A percentile compares a stretch with the other conserved stretches of the same genome.
These are phyloP conservation scores for Cordyceps javanica DNA, from an alignment of 2,329 filamentous ascomycete species.

Conservation along the genomic window DNA sequence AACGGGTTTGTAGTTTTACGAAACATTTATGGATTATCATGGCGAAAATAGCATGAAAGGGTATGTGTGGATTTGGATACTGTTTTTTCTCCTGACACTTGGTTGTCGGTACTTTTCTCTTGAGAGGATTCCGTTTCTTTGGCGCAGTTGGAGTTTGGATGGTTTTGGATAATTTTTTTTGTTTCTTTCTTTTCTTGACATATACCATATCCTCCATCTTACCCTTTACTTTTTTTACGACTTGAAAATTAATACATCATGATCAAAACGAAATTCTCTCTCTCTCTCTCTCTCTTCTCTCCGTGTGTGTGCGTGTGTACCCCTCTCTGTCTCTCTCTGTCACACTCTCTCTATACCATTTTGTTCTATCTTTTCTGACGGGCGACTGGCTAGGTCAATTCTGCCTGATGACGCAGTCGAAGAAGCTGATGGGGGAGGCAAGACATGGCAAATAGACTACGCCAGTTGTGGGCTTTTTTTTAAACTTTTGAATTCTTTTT, in stretches of 20 bases:
- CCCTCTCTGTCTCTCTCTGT: no score
- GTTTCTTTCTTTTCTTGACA: neutral
- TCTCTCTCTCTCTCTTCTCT: neutral
- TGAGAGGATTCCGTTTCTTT: neutral
- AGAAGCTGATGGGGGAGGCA: no score
- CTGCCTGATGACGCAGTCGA: no score
- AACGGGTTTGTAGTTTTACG: neutral
- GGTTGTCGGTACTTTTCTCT: neutral
- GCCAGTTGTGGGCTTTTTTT: no score
- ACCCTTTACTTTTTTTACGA: neutral
- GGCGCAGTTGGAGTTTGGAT: conserved; percentile 4
- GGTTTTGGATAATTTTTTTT: neutral
- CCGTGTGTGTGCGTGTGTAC: no score
- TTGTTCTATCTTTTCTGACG: no score
- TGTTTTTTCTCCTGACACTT: neutral
- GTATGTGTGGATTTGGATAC: neutral
- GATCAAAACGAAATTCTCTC: neutral
- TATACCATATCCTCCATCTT: conserved; percentile 3
- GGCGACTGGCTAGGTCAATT: no score
- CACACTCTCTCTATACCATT: no score
- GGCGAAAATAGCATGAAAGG: neutral
- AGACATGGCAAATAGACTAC: no score
- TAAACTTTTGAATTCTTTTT: no score
- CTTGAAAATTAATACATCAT: conserved; percentile 6
- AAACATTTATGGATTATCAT: conserved; percentile 1